Base-by-base conservation (phyloP, 1,139 yeast species). In the Meyerozyma carpophila region DNA sequence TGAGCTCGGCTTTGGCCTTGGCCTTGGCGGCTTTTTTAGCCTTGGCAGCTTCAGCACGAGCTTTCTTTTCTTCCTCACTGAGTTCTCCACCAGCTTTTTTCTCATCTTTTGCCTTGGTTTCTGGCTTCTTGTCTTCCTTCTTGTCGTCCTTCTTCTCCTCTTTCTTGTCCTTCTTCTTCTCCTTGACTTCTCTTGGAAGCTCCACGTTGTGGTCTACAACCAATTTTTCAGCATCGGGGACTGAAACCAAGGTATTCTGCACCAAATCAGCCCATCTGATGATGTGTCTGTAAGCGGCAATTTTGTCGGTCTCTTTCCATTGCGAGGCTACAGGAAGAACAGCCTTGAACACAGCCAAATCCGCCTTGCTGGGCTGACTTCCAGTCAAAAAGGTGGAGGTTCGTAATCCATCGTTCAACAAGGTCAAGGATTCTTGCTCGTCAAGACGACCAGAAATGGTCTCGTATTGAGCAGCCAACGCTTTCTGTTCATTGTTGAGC, bases 221-320 rank as follows among this genome's bases (percentile, higher is more conserved):
- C 48, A 91, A 58, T 59, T 78, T 74, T 31, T 74, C 75, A 32
- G 64, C 70, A 43, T 70, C 77, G 44, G 84, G 79, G 39, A 84
- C 74, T 11, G 67, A 70, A 37, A 81, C 75, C 47, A 75, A 65
- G 26, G 80, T 71, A 61, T 82, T 79, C 70, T 93, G 98, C 50
- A 93, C 69, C 56, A 87, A 77, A 58, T 90, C 96, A 21, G 79
- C 79, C 97, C 98, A 93, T 76, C 98, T 84, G 50, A 89, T 70
- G 49, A 90, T 73, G 65, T 91, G 98, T 75, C 97, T 86, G 61
- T 67, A 66, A 42, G 66, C 62, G 43, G 79, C 77, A 47, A 77
- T 54, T 47, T 82, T 80, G 37, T 81, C 82, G 31, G 70, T 67
- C 37, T 79, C 59, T 20, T 73, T 65, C 79, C 89, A 79, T 48